Base-by-base conservation (phyloP, 495 filamentous ascomycete genomes). In the Aspergillus bertholletiae region DNA sequence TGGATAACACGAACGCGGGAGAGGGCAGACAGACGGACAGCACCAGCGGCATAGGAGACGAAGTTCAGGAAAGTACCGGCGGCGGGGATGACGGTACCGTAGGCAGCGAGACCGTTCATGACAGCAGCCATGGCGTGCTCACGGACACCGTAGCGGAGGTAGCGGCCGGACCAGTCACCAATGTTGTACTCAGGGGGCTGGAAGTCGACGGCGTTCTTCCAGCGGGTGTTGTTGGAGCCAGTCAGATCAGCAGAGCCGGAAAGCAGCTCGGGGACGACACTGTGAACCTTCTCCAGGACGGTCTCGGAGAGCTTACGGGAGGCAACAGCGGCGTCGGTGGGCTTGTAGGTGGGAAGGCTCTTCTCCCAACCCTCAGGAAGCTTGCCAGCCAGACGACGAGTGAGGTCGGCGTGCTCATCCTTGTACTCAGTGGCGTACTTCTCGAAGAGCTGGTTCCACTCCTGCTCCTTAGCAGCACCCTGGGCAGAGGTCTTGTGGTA, bases 51-150 rank as follows among this genome's bases (percentile, higher is more conserved):
- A 71, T 99, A 99, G 21, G 94, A 99, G 57, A 99, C 92, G 79
- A 99, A 99, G 88, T 99, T 99, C 57, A 99, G 80, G 87, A 99
- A 99, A 64, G 93, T 97, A 73, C 94, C 94, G 50, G 83, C 88
- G 59, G 90, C 95, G 49, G 94, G 94, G 66, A 99, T 88, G 68
- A 96, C 78, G 65, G 90, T 96, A 59, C 94, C 94, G 72, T 99
- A 99, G 56, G 92, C 93, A 52, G 89, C 83, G 51, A 99, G 82
- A 76, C 94, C 94, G 80, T 99, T 99, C 87, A 99, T 90, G 76
- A 96, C 89, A 66, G 89, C 92, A 69, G 88, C 94, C 94, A 99
- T 97, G 70, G 79, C 89, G 75, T 97, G 92, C 81, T 97, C 92
- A 75, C 92, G 92, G 46, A 97, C 92, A 84, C 92, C 92, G 75